Evolutionary conservation across 1,139 yeast genomes (phyloP).

Genomic region (Yamadazyma sp.): DNA sequence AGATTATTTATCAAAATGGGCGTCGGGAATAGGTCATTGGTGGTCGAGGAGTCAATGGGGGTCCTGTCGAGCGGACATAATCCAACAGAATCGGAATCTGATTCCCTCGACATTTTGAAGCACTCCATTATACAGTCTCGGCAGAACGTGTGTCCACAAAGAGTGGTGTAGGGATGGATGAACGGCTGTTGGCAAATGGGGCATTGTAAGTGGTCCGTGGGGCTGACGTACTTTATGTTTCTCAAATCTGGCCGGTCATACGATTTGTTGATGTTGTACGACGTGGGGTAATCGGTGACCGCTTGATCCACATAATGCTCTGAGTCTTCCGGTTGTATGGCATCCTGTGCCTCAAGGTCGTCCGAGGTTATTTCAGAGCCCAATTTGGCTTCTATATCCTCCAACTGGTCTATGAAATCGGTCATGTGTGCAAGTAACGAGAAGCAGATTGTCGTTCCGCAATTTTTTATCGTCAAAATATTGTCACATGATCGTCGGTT

Average conservation of each 20-base stretch:
- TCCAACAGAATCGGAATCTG: constrained; percentile 23
- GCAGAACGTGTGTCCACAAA: constrained; percentile 64
- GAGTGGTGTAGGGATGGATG: constrained; percentile 52
- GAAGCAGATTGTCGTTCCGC: background rate
- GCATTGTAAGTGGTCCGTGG: constrained; percentile 55
- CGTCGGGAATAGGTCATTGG: constrained; percentile 56
- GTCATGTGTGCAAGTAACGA: background rate
- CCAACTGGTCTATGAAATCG: constrained; percentile 1
- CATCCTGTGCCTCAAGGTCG: background rate
- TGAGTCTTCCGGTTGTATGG: no score
- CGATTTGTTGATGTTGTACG: background rate
- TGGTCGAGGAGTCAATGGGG: constrained; percentile 35
- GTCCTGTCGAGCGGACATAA: constrained; percentile 68
- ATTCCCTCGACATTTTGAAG: constrained; percentile 30
- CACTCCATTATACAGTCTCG: constrained; percentile 51
- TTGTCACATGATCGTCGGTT: no score
- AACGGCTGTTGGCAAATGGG: constrained; percentile 63
- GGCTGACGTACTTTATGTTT: constrained; percentile 31
- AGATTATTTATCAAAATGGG: constrained; percentile 62
- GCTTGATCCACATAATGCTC: background rate
- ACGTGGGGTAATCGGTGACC: background rate
- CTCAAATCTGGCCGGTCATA: constrained; percentile 30
- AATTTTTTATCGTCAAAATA: background rate
- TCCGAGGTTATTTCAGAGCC: background rate
- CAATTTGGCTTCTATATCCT: constrained; percentile 1